phyloP scores from a whole-genome alignment of 1,284 basidiomycete genomes.

The Malassezia sympodialis region DNA sequence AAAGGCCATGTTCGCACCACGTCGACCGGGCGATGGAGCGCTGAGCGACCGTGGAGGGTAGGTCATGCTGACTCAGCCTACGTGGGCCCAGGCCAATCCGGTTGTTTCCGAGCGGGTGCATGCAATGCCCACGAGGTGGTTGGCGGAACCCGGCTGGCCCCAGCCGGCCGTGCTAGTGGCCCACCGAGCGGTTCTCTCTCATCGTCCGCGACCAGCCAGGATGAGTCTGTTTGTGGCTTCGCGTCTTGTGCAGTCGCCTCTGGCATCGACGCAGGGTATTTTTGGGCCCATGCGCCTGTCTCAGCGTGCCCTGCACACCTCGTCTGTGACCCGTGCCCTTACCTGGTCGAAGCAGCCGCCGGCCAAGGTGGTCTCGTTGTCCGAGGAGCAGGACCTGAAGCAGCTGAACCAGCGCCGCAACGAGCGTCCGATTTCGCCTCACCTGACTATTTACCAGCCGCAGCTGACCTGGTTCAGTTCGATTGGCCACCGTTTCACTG shows the following conservation, averaged over 20 bases:
- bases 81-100: slow-evolving; percentile 2
- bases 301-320: slow-evolving; percentile 5
- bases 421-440: slow-evolving; percentile 74
- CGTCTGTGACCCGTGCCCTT: slow-evolving; percentile 4
- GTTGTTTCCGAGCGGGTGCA: slow-evolving; percentile 7
- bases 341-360: slow-evolving; percentile 5
- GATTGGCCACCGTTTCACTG: slow-evolving; percentile 75
- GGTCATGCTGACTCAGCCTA: slow-evolving; percentile 11
- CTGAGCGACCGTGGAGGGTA: not conserved
- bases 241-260: slow-evolving; percentile 9
- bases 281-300: slow-evolving; percentile 5
- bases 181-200: not conserved
- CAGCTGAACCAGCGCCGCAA: slow-evolving; percentile 79
- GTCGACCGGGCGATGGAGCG: not conserved
- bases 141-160: slow-evolving; percentile 3
- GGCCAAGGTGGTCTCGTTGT: slow-evolving; percentile 26
- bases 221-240: slow-evolving; percentile 18
- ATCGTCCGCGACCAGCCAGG: not conserved
- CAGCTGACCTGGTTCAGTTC: slow-evolving; percentile 78
- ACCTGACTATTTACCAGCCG: slow-evolving; percentile 92
- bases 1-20: slow-evolving; percentile 28
- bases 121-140: slow-evolving; percentile 5
- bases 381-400: slow-evolving; percentile 55
- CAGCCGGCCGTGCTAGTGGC: not conserved
- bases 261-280: not conserved